phyloP scores from a whole-genome alignment of 768 basidiomycete genomes.

The Imleria badia region DNA sequence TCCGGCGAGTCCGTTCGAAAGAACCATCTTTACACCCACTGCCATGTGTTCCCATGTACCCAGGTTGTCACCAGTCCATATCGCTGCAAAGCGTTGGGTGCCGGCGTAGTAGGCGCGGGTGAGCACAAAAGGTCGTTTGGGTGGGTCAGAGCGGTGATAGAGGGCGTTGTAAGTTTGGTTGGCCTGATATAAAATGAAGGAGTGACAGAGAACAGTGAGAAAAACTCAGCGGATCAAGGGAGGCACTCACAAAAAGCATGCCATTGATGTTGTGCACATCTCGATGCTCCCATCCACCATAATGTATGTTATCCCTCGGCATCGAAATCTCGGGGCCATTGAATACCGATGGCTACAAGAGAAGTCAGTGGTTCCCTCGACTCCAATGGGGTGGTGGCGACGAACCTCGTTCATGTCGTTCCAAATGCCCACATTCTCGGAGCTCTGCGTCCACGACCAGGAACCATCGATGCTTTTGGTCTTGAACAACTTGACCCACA shows the following conservation, averaged over 20 bases:
- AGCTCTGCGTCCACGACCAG: slow-evolving; percentile 82
- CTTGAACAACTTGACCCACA: slow-evolving; percentile 89
- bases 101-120: slow-evolving; percentile 95
- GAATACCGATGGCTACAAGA: slow-evolving; percentile 88
- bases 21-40: slow-evolving; percentile 90
- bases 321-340: slow-evolving; percentile 95
- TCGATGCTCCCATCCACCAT: slow-evolving; percentile 97
- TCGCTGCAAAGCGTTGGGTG: slow-evolving; percentile 92
- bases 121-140: slow-evolving; percentile 90
- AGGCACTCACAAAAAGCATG: slow-evolving; percentile 75
- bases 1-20: slow-evolving; percentile 85
- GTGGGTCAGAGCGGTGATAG: slow-evolving; percentile 66
- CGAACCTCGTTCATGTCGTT: slow-evolving; percentile 99
- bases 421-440: slow-evolving; percentile 89
- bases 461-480: slow-evolving; percentile 47
- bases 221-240: not conserved
- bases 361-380: not conserved
- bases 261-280: slow-evolving; percentile 98
- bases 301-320: slow-evolving; percentile 75
- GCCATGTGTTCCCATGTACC: slow-evolving; percentile 98
- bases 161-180: slow-evolving; percentile 84
- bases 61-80: slow-evolving; percentile 99
- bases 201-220: not conserved
- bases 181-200: slow-evolving; percentile 51
- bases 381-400: not conserved